Evolutionary conservation across 306 rosid species (phyloP).

Genomic region (Albizia julibrissin): DNA sequence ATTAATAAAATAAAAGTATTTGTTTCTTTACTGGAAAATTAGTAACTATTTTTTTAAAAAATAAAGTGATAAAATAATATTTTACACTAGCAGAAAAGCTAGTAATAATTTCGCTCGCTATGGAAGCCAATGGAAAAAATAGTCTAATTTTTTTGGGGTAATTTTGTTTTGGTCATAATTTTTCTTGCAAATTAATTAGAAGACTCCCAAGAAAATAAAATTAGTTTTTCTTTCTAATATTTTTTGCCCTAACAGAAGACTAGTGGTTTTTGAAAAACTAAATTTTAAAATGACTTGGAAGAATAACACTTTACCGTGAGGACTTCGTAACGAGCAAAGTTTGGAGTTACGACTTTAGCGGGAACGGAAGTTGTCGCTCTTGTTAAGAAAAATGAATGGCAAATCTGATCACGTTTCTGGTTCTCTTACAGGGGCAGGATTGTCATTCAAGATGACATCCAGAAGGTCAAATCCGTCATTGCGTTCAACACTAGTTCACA

Average conservation of each 20-base stretch:
- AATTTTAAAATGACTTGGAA: background rate
- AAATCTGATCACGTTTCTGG: conserved; percentile 5
- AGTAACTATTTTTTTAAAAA: background rate
- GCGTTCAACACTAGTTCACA: background rate
- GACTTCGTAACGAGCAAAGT: too few relatives aligned
- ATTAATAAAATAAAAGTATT: background rate
- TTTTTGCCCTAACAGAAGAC: background rate
- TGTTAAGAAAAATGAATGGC: background rate
- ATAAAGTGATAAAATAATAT: background rate
- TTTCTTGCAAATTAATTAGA: too few relatives aligned
- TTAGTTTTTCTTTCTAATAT: too few relatives aligned
- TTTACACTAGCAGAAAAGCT: background rate
- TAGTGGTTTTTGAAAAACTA: background rate
- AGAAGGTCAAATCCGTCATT: conserved; percentile 26
- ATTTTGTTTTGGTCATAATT: background rate
- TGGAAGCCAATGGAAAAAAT: background rate
- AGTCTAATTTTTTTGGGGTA: background rate
- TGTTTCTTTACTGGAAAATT: background rate
- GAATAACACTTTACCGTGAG: background rate
- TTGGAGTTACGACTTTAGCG: conserved; percentile 20
- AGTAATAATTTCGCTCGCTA: background rate
- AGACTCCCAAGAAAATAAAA: too few relatives aligned
- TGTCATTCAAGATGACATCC: background rate
- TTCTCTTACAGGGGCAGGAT: background rate
- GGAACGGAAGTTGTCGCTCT: conserved; percentile 30